A percentile compares a stretch with the other conserved stretches of the same genome.
These are phyloP conservation scores for Eimeria tenella DNA, from an alignment of 169 alveolate genomes.

Conservation along the genomic window DNA sequence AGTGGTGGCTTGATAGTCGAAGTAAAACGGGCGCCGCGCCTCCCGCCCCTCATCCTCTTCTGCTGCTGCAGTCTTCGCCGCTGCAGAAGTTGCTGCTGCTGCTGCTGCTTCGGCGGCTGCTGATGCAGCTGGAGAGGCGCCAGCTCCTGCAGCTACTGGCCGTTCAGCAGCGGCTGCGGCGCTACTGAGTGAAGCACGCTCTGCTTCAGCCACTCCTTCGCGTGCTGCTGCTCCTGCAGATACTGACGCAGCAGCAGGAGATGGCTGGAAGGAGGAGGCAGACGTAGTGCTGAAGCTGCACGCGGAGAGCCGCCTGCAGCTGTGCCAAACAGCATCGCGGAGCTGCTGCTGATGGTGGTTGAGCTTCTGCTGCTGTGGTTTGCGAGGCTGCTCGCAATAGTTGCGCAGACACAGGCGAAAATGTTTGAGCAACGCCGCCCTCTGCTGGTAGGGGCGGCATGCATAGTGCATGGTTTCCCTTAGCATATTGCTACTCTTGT, in stretches of 20 bases:
- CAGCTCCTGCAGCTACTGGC: neutral
- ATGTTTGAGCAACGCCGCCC: neutral
- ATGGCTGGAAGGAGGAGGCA: neutral
- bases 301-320: neutral
- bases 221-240: neutral
- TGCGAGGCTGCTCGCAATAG: neutral
- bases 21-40: slow-evolving; percentile 83
- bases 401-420: neutral
- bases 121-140: neutral
- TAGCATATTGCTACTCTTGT: neutral
- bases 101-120: slow-evolving; percentile 13
- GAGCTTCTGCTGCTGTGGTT: neutral
- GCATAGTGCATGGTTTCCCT: neutral
- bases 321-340: neutral
- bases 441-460: neutral
- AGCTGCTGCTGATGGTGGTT: neutral
- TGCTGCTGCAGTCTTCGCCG: slow-evolving; percentile 13
- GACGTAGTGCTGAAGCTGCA: neutral
- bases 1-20: slow-evolving; percentile 99
- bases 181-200: neutral
- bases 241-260: slow-evolving; percentile 14
- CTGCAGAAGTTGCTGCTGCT: slow-evolving; percentile 20
- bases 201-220: neutral
- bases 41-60: neutral
- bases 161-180: neutral